These are phyloP conservation scores for Colletotrichum australisinense DNA, from an alignment of 2,329 filamentous ascomycete species.

Conservation along the genomic window DNA sequence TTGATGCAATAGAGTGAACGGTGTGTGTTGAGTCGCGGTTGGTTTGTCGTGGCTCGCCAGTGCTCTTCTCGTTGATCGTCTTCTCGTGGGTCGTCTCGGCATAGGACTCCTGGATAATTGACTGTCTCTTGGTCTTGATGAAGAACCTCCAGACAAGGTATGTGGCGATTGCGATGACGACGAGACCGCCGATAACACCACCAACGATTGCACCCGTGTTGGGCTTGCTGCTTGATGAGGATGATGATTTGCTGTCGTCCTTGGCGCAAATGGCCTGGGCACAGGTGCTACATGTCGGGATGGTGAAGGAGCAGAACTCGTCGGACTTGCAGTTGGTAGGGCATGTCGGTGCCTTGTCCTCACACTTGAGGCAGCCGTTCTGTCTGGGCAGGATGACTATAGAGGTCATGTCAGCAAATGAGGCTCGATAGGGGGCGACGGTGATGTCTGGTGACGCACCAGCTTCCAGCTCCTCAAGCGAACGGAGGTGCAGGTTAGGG, in stretches of 20 bases:
- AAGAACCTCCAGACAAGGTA: conserved; percentile 91
- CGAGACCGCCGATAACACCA: conserved; percentile 87
- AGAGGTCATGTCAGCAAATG: conserved; percentile 6
- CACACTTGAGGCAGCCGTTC: conserved; percentile 59
- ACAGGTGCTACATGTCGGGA: conserved; percentile 60
- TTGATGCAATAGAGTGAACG: conserved; percentile 93
- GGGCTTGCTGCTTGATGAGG: conserved; percentile 51
- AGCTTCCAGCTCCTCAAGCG: conserved; percentile 33
- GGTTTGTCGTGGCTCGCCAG: conserved; percentile 61
- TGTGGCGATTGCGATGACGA: conserved; percentile 77
- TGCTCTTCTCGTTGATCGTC: conserved; percentile 63
- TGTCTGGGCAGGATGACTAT: conserved; percentile 51
- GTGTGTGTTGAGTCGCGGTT: conserved; percentile 84
- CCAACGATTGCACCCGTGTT: conserved; percentile 90
- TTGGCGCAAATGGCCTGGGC: conserved; percentile 58
- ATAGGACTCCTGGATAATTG: conserved; percentile 64
- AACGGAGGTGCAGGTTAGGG: conserved; percentile 35
- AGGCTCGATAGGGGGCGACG: neutral
- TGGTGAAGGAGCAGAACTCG: conserved; percentile 58
- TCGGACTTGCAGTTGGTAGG: conserved; percentile 53
- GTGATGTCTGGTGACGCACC: conserved; percentile 18
- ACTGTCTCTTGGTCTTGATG: conserved; percentile 81
- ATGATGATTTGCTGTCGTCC: conserved; percentile 39
- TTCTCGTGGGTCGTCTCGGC: conserved; percentile 70
- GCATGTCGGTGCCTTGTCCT: conserved; percentile 54